Base-by-base conservation (phyloP, 108 stramenopile genomes). In the Fistulifera pelliculosa region DNA sequence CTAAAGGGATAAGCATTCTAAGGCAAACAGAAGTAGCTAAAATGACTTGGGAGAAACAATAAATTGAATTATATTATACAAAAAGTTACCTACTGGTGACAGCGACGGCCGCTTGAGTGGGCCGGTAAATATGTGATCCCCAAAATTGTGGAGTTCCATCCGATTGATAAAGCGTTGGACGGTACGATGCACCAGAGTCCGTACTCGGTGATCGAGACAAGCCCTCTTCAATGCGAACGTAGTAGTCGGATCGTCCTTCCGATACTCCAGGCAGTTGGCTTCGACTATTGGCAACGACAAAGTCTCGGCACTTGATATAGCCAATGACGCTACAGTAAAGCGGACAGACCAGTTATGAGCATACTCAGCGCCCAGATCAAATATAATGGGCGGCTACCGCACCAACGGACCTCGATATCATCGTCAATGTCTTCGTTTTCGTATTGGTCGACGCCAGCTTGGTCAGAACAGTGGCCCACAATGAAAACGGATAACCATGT, bases 61-160 rank as follows among this genome's bases (percentile, higher is more conserved):
- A 35, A 8, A 6, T 35, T 3, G 31, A 35, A 35, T 3, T 35
- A 6, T 35, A 6, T 6, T 35, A 35, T 35, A 6, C 31, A 8
- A 35, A 47, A 3, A 10, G 19, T 22, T 22, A 51, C 7, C 56
- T 39, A 57, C 56, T 57, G 22, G 56, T 57, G 42, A 57, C 43
- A 4, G 83, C 76, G 11, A 85, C 81, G 27, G 89, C 89, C 38
- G 89, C 89, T 72, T 90, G 89, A 14, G 79, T 90, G 10, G 89
- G 89, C 40, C 80, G 56, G 61, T 82, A 87, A 63, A 90, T 90
- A 56, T 90, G 89, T 10, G 73, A 66, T 18, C 89, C 89, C 78
- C 80, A 85, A 71, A 85, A 90, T 48, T 84, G 80, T 11, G 89
- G 89, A 11, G 74, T 85, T 4, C 89, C 89, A 73, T 90, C 85